Base-by-base conservation (phyloP, 225 moss, liverwort and hornwort species). In the Antitrichia curtipendula region DNA sequence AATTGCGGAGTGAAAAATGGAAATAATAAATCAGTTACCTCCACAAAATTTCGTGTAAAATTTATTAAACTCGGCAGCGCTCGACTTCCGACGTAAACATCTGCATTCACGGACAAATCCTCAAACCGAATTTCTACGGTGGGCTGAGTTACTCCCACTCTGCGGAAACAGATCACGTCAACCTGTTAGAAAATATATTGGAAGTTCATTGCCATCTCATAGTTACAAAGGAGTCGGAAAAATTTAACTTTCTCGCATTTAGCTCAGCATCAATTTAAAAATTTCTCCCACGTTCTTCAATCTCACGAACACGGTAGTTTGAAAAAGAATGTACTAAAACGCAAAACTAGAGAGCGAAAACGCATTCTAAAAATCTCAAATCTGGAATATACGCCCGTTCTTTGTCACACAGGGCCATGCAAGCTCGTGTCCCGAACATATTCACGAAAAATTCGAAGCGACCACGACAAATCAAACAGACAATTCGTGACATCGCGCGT, bases 111-210 rank as follows among this genome's bases (percentile, higher is more conserved):
- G n/a, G 89, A 91, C 72, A 97, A 84, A 82, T 93, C 89, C 82
- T 94, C 91, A 29, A 97, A 96, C 29, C 97, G 96, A 65, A 97
- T 92, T 88, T 97, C 97, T 75, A 96, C 97, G 12, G 92, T 93
- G 38, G 97, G 97, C 77, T 92, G 86, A 9, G 29, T 81, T 41
- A 96, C 49, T 65, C 90, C 91, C 66, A 92, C 96, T 87, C 97
- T 97, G 91, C 89, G 79, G 32, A 61, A 70, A 84, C n/a, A 86
- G 18, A 70, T 62, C 79, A 88, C 52, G 65, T 38, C 50, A 68
- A 65, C 32, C 52, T 53, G 36, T 87, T 45, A 88, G 87, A 49
- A 74, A 29, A 84, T 31, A 76, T 11, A 20, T 29, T 75, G 47
- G 49, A 75, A 76, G 29, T 32, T 64, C 64, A 22, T 24, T 23